phyloP scores from a whole-genome alignment of 2,329 filamentous ascomycete genomes.

The Colletotrichum cereale region DNA sequence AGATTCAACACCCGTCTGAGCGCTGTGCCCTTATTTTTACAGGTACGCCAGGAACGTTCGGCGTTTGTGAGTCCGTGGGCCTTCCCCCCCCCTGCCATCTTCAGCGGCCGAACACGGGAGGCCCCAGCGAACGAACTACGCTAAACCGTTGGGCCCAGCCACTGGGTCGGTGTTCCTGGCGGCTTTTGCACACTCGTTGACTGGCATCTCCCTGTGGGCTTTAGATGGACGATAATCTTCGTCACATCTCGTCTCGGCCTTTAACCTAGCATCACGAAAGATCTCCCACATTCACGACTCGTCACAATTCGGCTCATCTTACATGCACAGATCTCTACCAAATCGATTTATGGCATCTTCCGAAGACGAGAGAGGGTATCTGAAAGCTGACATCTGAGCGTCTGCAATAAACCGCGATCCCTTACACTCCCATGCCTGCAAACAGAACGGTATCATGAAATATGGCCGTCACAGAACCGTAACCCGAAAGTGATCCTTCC shows the following conservation, averaged over 20 bases:
- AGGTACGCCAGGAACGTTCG: conserved; percentile 19
- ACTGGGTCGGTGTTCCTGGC: conserved; percentile 14
- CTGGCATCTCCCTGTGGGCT: conserved; percentile 16
- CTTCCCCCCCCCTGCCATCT: conserved; percentile 24
- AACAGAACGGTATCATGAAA: neutral
- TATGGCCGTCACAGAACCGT: neutral
- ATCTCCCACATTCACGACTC: neutral
- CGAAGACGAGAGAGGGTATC: neutral
- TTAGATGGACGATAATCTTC: conserved; percentile 4
- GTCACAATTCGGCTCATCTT: neutral
- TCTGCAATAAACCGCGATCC: neutral
- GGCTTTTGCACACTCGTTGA: neutral
- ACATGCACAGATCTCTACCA: neutral
- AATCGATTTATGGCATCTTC: neutral
- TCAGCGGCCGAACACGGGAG: conserved; percentile 29
- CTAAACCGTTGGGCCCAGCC: conserved; percentile 22
- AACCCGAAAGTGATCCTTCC: conserved; percentile 5
- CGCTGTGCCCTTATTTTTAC: conserved; percentile 17
- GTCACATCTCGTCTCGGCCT: neutral
- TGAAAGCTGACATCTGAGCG: conserved; percentile 1
- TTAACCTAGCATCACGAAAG: neutral
- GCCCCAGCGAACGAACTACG: conserved; percentile 18
- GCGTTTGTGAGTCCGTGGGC: conserved; percentile 4
- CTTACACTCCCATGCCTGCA: neutral
- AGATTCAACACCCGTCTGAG: conserved; percentile 2